These are phyloP conservation scores for Trichosporon faecale DNA, from an alignment of 1,284 basidiomycete genomes.

Conservation along the genomic window DNA sequence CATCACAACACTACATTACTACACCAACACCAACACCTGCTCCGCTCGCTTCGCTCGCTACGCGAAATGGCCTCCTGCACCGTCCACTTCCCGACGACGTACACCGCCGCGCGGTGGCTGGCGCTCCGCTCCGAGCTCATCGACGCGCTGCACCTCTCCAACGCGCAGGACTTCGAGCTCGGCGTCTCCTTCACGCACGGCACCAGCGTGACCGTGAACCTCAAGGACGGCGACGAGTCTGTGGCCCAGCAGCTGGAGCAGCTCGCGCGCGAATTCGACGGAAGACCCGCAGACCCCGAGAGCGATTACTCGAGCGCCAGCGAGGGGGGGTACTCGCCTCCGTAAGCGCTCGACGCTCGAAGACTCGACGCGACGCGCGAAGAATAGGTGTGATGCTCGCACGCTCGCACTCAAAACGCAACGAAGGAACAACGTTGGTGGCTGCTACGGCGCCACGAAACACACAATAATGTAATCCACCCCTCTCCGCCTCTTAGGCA, in stretches of 20 bases:
- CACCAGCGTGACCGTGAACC: neutral
- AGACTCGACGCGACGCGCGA: too few relatives aligned
- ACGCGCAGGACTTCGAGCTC: neutral
- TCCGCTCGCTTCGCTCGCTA: neutral
- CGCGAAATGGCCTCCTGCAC: neutral
- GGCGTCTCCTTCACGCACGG: neutral
- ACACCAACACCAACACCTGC: neutral
- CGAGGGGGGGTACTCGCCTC: neutral
- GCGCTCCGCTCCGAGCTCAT: conserved; percentile 2
- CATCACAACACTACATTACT: neutral
- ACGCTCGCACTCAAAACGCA: neutral
- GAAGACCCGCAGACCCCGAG: neutral
- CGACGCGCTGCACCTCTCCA: neutral
- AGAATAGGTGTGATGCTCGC: too few relatives aligned
- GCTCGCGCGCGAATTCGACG: neutral
- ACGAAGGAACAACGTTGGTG: neutral
- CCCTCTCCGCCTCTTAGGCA: neutral
- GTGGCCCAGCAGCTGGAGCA: neutral
- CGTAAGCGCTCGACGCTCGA: neutral
- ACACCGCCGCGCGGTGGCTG: conserved; percentile 1
- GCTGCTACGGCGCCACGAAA: neutral
- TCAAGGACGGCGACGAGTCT: neutral
- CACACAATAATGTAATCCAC: neutral
- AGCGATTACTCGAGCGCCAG: neutral
- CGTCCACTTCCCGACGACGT: conserved; percentile 2